These are phyloP conservation scores for Lentinula lateritia DNA, from an alignment of 768 basidiomycete species.

Conservation along the genomic window DNA sequence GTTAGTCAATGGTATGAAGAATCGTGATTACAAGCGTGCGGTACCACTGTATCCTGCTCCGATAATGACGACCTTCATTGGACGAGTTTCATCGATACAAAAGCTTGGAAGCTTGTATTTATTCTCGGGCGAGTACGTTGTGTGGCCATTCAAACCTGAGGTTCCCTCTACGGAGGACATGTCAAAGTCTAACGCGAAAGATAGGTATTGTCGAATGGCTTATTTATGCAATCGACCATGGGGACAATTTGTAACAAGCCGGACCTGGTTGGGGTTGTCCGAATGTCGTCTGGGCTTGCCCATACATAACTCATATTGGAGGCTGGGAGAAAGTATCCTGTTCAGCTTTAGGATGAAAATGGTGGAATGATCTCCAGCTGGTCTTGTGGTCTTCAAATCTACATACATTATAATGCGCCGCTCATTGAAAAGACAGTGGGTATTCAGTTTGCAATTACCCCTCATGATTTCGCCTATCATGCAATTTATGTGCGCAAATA, in stretches of 20 bases:
- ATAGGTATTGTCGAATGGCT: not conserved
- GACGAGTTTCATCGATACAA: slow-evolving; percentile 46
- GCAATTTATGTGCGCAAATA: too few relatives aligned
- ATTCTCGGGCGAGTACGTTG: not conserved
- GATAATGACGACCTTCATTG: slow-evolving; percentile 49
- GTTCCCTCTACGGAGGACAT: not conserved
- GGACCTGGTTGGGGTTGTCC: not conserved
- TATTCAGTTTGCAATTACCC: not conserved
- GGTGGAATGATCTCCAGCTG: not conserved
- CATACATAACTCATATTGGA: too few relatives aligned
- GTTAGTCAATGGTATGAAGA: not conserved
- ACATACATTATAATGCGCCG: not conserved
- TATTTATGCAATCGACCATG: not conserved
- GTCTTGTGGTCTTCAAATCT: not conserved
- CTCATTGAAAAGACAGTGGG: not conserved
- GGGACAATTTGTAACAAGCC: not conserved
- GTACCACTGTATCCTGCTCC: slow-evolving; percentile 56
- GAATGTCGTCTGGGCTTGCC: not conserved
- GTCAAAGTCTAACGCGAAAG: not conserved
- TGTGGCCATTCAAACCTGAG: not conserved
- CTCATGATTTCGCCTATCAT: too few relatives aligned
- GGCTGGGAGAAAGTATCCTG: not conserved
- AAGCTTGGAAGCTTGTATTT: slow-evolving; percentile 31
- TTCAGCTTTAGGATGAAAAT: not conserved
- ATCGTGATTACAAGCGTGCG: slow-evolving; percentile 3